Base-by-base conservation (phyloP, 306 rosid genomes). In the Castanea sativa region DNA sequence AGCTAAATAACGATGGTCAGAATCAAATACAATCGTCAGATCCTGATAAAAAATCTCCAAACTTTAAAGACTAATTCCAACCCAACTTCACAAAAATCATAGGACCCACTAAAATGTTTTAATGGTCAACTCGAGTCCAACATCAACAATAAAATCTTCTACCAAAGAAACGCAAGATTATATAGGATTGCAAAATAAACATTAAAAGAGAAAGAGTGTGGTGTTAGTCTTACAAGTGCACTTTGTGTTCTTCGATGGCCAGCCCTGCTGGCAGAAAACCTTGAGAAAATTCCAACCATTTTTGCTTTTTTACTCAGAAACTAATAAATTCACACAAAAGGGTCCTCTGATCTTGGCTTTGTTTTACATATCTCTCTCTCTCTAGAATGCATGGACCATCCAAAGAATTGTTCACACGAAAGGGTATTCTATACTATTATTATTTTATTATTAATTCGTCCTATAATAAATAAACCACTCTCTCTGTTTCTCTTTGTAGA, bases 231-330 rank as follows among this genome's bases (percentile, higher is more conserved):
- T 87, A 95, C 99, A 58, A 95, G 68, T 13, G 98, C 98, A 63
- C 99, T 95, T 78, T 93, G 99, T 23, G 92, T 90, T n/a, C 99
- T 90, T 71, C 99, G 92, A 86, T 95, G 99, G 30, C 81, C 83
- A 63, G 81, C 80, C 82, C 91, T 90, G 80, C 92, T 88, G 70
- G 79, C 89, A 45, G 98, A 90, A 78, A 95, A 93, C 85, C 94
- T 89, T 3, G 99, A 95, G 90, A 95, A 95, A 76, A 95, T 75
- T 74, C 99, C 98, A 83, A 93, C 99, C 99, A 95, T 93, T 6
- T 19, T 73, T 79, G 53, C 38, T 69, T 14, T 75, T 55, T 72
- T 71, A 78, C 74, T 76, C 49, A 71, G 63, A 77, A 70, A 27
- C 71, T 73, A 81, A 76, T 64, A 10, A 32, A 38, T 81, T 81